Conservation (phyloP, 805 yeast genomes). For the Nakazawaea ambrosiae region DNA sequence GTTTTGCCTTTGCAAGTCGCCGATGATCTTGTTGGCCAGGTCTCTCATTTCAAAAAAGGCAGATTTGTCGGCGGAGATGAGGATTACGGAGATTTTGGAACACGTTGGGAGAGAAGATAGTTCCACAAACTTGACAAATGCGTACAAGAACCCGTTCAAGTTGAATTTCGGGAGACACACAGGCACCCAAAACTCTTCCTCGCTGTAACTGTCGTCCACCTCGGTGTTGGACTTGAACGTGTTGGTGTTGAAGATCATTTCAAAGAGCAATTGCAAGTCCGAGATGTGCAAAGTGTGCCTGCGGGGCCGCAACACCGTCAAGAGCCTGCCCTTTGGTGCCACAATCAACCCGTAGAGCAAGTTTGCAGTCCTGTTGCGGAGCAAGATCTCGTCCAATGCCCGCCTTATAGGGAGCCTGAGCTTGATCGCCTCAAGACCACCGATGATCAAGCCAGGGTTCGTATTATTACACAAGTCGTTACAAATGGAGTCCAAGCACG, state of each 20-base stretch:
- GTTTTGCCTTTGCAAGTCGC: conserved; percentile 28
- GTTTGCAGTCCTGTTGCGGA: conserved; percentile 41
- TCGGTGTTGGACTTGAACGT: conserved; percentile 37
- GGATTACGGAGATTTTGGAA: conserved; percentile 31
- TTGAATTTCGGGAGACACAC: conserved; percentile 89
- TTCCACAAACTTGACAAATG: conserved; percentile 61
- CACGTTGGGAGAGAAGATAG: conserved; percentile 22
- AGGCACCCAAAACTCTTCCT: conserved; percentile 88
- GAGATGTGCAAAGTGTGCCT: conserved; percentile 74
- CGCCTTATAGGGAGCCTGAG: conserved; percentile 52
- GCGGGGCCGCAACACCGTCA: conserved; percentile 68
- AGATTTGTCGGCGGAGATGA: conserved; percentile 67
- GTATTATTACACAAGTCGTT: conserved; percentile 39
- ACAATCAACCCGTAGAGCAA: conserved; percentile 72
- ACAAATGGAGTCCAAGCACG: conserved; percentile 62
- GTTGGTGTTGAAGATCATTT: conserved; percentile 57
- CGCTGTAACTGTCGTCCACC: conserved; percentile 11
- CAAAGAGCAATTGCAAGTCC: conserved; percentile 70
- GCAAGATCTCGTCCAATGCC: conserved; percentile 47
- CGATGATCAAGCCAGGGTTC: conserved; percentile 54
- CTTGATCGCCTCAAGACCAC: conserved; percentile 58
- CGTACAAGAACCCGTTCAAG: conserved; percentile 78
- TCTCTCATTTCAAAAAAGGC: conserved; percentile 71
- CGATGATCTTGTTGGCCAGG: conserved; percentile 46
- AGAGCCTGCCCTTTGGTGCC: conserved; percentile 54